A percentile compares a stretch with the other conserved stretches of the same genome.
Conservation (phyloP, 129 eudicot species). For the Gnaphalium uliginosum region DNA sequence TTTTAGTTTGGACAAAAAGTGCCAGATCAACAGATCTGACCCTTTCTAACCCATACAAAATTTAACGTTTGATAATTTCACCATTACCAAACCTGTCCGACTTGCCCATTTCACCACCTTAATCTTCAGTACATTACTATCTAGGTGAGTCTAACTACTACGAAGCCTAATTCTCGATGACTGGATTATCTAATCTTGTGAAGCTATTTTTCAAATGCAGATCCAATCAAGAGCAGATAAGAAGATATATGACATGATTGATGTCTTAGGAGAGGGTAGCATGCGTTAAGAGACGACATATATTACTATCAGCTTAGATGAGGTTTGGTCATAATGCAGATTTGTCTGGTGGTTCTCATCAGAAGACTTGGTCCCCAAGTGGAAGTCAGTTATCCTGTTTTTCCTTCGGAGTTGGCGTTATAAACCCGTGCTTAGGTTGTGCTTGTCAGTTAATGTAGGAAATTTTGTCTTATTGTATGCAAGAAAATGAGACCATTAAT, state of each 20-base stretch:
- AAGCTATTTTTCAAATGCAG: slow-evolving; percentile 43
- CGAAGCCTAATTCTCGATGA: background rate
- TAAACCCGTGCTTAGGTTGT: background rate
- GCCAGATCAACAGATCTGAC: background rate
- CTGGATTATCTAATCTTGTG: slow-evolving; percentile 19
- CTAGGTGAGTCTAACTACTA: background rate
- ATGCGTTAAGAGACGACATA: slow-evolving; percentile 55
- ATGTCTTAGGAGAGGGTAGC: slow-evolving; percentile 88
- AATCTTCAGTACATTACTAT: background rate
- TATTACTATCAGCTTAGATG: background rate
- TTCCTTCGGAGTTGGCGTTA: background rate
- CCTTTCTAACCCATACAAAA: background rate
- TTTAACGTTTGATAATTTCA: background rate
- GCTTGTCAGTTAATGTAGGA: background rate
- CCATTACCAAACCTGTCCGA: background rate
- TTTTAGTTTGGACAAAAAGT: background rate
- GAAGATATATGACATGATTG: slow-evolving; percentile 87
- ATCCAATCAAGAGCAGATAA: slow-evolving; percentile 72
- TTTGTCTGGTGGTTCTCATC: background rate
- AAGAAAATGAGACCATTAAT: background rate
- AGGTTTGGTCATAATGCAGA: background rate
- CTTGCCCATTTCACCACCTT: background rate
- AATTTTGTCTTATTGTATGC: background rate
- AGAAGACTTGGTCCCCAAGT: background rate
- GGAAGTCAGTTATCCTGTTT: background rate